These are phyloP conservation scores for Melampsora larici-populina DNA, from an alignment of 1,284 basidiomycete species.

Conservation along the genomic window DNA sequence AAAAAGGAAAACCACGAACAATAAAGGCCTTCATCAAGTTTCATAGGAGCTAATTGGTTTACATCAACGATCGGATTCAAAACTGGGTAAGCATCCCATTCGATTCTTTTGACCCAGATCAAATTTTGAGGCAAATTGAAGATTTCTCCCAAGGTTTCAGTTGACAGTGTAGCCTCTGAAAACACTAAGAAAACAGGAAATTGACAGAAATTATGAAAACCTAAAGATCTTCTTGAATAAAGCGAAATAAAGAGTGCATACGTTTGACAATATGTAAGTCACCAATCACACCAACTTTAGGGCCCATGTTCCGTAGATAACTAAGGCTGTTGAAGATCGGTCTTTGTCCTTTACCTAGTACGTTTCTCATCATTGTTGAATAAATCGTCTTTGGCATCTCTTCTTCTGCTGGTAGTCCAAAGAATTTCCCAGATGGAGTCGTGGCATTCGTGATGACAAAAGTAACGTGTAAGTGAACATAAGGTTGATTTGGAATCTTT, in stretches of 20 bases:
- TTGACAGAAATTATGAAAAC: slow-evolving; percentile 8
- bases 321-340: slow-evolving; percentile 84
- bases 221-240: too few relatives aligned
- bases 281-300: slow-evolving; percentile 49
- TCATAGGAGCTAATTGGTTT: background rate
- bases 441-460: slow-evolving; percentile 73
- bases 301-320: slow-evolving; percentile 68
- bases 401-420: slow-evolving; percentile 60
- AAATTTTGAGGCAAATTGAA: slow-evolving; percentile 65
- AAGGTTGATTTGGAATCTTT: slow-evolving; percentile 66
- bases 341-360: slow-evolving; percentile 58
- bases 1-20: background rate
- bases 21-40: slow-evolving; percentile 19
- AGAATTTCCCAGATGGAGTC: slow-evolving; percentile 67
- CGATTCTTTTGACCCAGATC: slow-evolving; percentile 77
- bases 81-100: slow-evolving; percentile 58
- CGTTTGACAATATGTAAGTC: slow-evolving; percentile 45
- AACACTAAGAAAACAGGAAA: slow-evolving; percentile 85
- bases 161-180: slow-evolving; percentile 64
- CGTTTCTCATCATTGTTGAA: slow-evolving; percentile 65
- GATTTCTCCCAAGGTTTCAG: slow-evolving; percentile 66
- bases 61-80: slow-evolving; percentile 6
- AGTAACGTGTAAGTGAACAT: slow-evolving; percentile 83
- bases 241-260: slow-evolving; percentile 32
- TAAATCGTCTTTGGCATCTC: slow-evolving; percentile 67